phyloP scores from a whole-genome alignment of 768 basidiomycete species.

The Lepiota brunneoincarnata region DNA sequence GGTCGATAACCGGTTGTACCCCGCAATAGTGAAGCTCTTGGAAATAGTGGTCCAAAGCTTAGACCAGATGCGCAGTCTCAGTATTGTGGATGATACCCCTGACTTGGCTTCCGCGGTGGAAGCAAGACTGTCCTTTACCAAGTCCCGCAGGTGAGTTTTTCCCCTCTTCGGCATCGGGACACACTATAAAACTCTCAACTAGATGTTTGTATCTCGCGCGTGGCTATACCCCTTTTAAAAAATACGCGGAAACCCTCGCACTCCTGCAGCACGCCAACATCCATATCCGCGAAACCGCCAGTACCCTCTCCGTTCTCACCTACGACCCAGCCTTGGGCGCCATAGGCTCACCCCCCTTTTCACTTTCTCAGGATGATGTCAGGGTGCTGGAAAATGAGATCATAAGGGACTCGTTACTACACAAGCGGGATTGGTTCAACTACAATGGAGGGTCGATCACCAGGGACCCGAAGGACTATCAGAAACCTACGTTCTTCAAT shows the following conservation, averaged over 20 bases:
- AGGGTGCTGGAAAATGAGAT: constrained; percentile 53
- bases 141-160: constrained; percentile 61
- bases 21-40: constrained; percentile 84
- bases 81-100: constrained; percentile 84
- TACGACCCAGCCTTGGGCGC: constrained; percentile 23
- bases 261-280: constrained; percentile 71
- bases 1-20: constrained; percentile 74
- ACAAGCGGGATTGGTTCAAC: constrained; percentile 78
- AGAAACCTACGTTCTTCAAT: constrained; percentile 92
- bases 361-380: constrained; percentile 41
- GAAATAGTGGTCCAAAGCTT: constrained; percentile 86
- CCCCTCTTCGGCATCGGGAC: neutral
- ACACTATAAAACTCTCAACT: neutral
- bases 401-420: constrained; percentile 39
- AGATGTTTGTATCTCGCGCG: constrained; percentile 78
- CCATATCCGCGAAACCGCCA: constrained; percentile 70
- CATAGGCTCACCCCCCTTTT: constrained; percentile 41
- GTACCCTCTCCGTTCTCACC: constrained; percentile 42
- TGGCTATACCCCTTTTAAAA: constrained; percentile 68
- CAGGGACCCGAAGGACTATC: constrained; percentile 46
- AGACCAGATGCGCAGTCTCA: constrained; percentile 78
- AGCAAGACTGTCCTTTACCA: constrained; percentile 68
- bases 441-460: constrained; percentile 65
- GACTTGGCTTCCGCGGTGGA: constrained; percentile 80
- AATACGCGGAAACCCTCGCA: constrained; percentile 68